These are phyloP conservation scores for Suillus clintonianus DNA, from an alignment of 768 basidiomycete species.

Conservation along the genomic window DNA sequence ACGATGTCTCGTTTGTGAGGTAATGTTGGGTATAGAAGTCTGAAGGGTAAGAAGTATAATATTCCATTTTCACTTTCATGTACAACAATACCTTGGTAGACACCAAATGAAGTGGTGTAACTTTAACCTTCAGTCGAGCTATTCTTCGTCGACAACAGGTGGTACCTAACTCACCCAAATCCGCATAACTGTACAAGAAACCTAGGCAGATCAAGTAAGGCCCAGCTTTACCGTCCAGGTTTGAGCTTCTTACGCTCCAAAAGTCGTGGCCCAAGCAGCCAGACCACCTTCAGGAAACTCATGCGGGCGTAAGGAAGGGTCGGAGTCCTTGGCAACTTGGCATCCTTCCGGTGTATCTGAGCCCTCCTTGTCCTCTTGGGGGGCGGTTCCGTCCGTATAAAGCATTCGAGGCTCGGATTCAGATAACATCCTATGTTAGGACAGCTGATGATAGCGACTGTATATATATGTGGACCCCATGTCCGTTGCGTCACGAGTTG, in stretches of 20 bases:
- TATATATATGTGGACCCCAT: neutral
- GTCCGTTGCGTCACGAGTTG: neutral
- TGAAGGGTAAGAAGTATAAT: slow-evolving; percentile 10
- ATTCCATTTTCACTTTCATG: neutral
- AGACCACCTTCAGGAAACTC: slow-evolving; percentile 32
- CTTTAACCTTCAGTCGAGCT: slow-evolving; percentile 13
- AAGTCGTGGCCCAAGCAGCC: slow-evolving; percentile 28
- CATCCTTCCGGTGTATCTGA: neutral
- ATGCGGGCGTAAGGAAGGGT: neutral
- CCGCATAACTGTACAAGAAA: slow-evolving; percentile 40
- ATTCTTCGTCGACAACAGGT: neutral
- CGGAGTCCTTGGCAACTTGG: neutral
- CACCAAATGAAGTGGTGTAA: slow-evolving; percentile 41
- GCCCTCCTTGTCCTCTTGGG: neutral
- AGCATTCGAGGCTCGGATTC: neutral
- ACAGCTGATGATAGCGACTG: neutral
- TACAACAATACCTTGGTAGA: slow-evolving; percentile 40
- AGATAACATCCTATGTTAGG: neutral
- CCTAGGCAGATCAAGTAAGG: slow-evolving; percentile 16
- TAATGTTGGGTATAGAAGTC: slow-evolving; percentile 43
- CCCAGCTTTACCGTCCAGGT: neutral
- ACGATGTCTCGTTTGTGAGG: slow-evolving; percentile 37
- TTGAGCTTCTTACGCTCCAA: slow-evolving; percentile 27
- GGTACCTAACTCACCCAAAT: slow-evolving; percentile 27
- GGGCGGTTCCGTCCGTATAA: neutral